These are phyloP conservation scores for Phaeosphaeriaceae sp. DNA, from an alignment of 2,329 filamentous ascomycete species.

Conservation along the genomic window DNA sequence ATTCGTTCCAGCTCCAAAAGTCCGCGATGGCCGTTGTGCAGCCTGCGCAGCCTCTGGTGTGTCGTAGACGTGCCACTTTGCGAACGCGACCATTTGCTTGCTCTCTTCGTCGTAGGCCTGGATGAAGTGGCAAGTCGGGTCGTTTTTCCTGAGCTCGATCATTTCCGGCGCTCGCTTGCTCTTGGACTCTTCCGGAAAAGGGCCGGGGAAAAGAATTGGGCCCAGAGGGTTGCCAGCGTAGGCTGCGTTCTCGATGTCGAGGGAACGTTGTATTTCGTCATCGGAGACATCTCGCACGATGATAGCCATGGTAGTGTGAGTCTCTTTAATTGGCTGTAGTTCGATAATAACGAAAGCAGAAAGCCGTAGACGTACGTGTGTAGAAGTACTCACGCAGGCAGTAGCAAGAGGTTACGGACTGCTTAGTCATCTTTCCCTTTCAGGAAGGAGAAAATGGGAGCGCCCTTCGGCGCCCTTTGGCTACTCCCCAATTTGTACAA, in stretches of 20 bases:
- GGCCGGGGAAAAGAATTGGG: constrained; percentile 33
- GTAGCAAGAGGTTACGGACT: neutral
- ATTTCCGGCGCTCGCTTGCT: constrained; percentile 15
- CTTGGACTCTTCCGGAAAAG: constrained; percentile 22
- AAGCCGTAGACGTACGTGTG: too few species aligned
- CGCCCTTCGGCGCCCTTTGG: constrained; percentile 3
- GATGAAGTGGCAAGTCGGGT: constrained; percentile 20
- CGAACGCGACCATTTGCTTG: constrained; percentile 33
- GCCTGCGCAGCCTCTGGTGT: constrained; percentile 18
- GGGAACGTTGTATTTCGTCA: constrained; percentile 29
- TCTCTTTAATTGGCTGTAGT: too few species aligned
- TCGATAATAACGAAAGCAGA: too few species aligned
- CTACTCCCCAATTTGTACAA: neutral
- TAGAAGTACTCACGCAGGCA: too few species aligned
- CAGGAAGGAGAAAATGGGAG: neutral
- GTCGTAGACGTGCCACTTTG: constrained; percentile 40
- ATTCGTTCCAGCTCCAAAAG: constrained; percentile 26
- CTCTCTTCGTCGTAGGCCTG: constrained; percentile 35
- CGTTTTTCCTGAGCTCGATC: constrained; percentile 15
- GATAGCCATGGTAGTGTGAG: constrained; percentile 33
- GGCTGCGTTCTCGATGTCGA: constrained; percentile 28
- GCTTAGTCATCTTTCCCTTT: neutral
- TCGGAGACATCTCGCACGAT: constrained; percentile 29
- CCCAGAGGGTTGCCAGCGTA: constrained; percentile 25
- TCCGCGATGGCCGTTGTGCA: constrained; percentile 14